Percentiles rank a stretch among this genome's conserved stretches.
Evolutionary conservation across 176 grass and related monocot genomes (phyloP).

Genomic region (Carex kokanica): DNA sequence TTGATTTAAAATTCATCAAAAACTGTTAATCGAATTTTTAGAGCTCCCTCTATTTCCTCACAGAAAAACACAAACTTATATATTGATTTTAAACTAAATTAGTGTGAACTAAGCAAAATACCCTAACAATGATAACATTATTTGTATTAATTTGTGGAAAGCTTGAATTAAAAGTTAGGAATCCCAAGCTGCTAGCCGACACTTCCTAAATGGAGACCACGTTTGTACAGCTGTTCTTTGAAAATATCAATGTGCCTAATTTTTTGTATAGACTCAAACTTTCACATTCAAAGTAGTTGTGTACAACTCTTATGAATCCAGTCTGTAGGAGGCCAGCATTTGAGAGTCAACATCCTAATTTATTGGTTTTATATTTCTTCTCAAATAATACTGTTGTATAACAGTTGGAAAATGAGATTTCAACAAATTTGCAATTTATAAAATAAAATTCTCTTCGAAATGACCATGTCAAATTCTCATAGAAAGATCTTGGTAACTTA

Average conservation of each 20-base stretch:
- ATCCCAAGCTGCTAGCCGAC: neutral
- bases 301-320: neutral
- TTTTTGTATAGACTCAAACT: neutral
- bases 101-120: no score
- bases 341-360: neutral
- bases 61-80: no score
- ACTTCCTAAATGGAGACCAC: neutral
- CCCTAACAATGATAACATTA: no score
- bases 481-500: neutral
- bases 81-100: no score
- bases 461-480: conserved; percentile 12
- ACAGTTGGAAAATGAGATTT: conserved; percentile 18
- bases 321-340: neutral
- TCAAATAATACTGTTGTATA: neutral
- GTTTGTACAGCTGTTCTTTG: conserved; percentile 1
- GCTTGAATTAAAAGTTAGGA: neutral
- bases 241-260: neutral
- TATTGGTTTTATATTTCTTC: neutral
- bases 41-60: no score
- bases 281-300: neutral
- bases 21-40: no score
- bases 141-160: neutral
- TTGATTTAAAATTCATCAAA: no score
- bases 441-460: neutral
- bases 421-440: neutral